These are phyloP conservation scores for Imleria badia DNA, from an alignment of 768 basidiomycete species.

Conservation along the genomic window DNA sequence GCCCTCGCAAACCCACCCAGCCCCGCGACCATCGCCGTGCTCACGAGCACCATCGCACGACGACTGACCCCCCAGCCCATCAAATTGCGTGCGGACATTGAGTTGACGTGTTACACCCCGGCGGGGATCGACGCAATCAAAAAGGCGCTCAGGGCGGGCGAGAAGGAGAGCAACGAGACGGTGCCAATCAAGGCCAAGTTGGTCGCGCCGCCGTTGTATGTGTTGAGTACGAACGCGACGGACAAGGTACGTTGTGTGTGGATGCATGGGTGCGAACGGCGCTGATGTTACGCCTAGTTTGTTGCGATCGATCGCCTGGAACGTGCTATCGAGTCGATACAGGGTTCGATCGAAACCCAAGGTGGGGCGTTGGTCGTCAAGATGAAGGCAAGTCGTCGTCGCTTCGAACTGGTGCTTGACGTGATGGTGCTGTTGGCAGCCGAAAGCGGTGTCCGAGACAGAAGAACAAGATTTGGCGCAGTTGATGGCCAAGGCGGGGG, in stretches of 20 bases:
- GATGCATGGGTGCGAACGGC: background rate
- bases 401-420: background rate
- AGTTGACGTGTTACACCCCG: slow-evolving; percentile 94
- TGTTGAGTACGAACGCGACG: slow-evolving; percentile 92
- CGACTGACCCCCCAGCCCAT: slow-evolving; percentile 97
- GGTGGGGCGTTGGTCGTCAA: slow-evolving; percentile 89
- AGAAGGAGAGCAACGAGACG: slow-evolving; percentile 80
- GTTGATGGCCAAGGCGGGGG: slow-evolving; percentile 92
- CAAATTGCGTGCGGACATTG: slow-evolving; percentile 97
- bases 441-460: slow-evolving; percentile 95
- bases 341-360: slow-evolving; percentile 75
- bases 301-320: slow-evolving; percentile 92
- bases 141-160: slow-evolving; percentile 85
- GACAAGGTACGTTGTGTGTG: no score
- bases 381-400: slow-evolving; percentile 72
- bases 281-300: slow-evolving; percentile 41
- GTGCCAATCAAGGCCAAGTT: slow-evolving; percentile 97
- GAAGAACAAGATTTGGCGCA: slow-evolving; percentile 97
- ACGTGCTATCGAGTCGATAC: slow-evolving; percentile 89
- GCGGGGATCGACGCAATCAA: slow-evolving; percentile 97
- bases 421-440: slow-evolving; percentile 53
- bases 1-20: slow-evolving; percentile 60
- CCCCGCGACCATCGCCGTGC: slow-evolving; percentile 55
- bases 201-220: slow-evolving; percentile 95
- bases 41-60: slow-evolving; percentile 85